phyloP scores from a whole-genome alignment of 1,284 basidiomycete genomes.

The Porodaedalea pini region DNA sequence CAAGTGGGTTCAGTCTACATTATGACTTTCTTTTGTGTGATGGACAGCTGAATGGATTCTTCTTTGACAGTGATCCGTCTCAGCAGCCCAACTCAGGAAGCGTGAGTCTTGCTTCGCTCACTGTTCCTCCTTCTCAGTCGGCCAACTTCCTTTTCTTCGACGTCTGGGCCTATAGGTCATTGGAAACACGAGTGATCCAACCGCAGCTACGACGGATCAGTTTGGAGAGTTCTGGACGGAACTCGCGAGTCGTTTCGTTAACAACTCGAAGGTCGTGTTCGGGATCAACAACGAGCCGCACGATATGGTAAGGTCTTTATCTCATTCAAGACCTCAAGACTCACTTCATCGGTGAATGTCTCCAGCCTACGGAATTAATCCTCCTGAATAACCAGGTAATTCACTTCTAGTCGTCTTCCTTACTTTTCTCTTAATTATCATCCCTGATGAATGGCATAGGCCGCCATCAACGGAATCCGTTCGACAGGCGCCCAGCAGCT shows the following conservation, averaged over 20 bases:
- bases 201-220: slow-evolving; percentile 38
- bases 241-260: slow-evolving; percentile 24
- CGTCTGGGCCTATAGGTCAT: slow-evolving; percentile 35
- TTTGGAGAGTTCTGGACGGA: slow-evolving; percentile 26
- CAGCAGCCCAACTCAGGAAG: slow-evolving; percentile 41
- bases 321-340: background rate
- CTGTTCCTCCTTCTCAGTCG: background rate
- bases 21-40: background rate
- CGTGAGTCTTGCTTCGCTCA: slow-evolving; percentile 28
- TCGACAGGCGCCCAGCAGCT: slow-evolving; percentile 39
- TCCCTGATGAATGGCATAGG: slow-evolving; percentile 19
- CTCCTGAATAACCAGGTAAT: slow-evolving; percentile 38
- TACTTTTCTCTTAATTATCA: background rate
- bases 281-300: slow-evolving; percentile 41
- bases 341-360: background rate
- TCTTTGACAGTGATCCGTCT: slow-evolving; percentile 38
- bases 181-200: slow-evolving; percentile 41
- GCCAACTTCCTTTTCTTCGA: background rate
- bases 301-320: slow-evolving; percentile 35
- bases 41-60: background rate
- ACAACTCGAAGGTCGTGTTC: slow-evolving; percentile 25
- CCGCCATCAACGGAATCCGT: slow-evolving; percentile 42
- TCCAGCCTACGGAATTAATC: slow-evolving; percentile 38
- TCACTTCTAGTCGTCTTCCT: background rate
- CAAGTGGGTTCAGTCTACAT: slow-evolving; percentile 31